Conservation (phyloP, 805 yeast species). For the Starmerella etchellsii region DNA sequence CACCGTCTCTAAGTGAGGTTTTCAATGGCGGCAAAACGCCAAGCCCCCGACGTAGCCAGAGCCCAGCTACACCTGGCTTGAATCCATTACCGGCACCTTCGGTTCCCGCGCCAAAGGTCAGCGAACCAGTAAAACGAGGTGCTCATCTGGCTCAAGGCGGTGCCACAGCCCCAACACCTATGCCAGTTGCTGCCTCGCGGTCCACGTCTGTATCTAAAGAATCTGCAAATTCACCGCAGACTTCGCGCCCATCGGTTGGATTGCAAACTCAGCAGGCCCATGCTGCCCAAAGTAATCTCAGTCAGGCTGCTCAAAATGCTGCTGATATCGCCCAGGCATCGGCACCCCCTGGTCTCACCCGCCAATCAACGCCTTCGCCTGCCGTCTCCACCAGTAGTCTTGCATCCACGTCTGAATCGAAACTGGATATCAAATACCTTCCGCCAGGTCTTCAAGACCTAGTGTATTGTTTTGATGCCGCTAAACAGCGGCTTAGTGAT, state of each 20-base stretch:
- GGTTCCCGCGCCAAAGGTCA: slow-evolving; percentile 17
- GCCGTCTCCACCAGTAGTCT: neutral
- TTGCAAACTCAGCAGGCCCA: slow-evolving; percentile 5
- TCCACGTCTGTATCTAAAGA: neutral
- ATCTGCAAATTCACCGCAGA: neutral
- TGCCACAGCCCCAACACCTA: slow-evolving; percentile 15
- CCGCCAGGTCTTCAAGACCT: slow-evolving; percentile 34
- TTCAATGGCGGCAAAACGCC: slow-evolving; percentile 2
- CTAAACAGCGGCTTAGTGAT: slow-evolving; percentile 35
- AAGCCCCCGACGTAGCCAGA: slow-evolving; percentile 15
- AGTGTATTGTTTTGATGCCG: slow-evolving; percentile 29
- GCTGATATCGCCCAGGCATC: neutral
- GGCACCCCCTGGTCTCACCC: neutral
- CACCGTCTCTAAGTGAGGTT: neutral
- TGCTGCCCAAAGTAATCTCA: slow-evolving; percentile 2
- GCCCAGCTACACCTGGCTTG: slow-evolving; percentile 17
- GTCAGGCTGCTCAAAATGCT: slow-evolving; percentile 3
- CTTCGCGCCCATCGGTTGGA: neutral
- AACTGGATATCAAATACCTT: slow-evolving; percentile 12
- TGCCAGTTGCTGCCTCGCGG: neutral
- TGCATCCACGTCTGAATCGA: neutral
- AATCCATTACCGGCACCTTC: slow-evolving; percentile 23
- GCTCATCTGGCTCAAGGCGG: slow-evolving; percentile 19
- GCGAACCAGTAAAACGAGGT: slow-evolving; percentile 11
- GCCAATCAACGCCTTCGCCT: neutral